Evolutionary conservation across 2,329 filamentous ascomycete genomes (phyloP).

Genomic region (Rasamsonia emersonii): DNA sequence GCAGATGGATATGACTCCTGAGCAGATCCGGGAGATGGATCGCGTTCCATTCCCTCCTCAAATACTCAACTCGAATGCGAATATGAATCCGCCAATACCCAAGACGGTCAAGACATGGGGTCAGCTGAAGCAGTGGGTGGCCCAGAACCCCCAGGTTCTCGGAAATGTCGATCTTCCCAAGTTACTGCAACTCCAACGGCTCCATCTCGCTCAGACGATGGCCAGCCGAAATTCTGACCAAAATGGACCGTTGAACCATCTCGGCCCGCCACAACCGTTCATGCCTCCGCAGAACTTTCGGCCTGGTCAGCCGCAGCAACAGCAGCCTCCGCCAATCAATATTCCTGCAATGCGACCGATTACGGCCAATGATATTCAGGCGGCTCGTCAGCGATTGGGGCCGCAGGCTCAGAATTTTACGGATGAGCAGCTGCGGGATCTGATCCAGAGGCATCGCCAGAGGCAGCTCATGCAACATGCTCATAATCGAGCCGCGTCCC

Average conservation of each 20-base stretch:
- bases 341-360: slow-evolving; percentile 26
- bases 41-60: slow-evolving; percentile 27
- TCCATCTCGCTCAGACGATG: slow-evolving; percentile 37
- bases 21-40: slow-evolving; percentile 38
- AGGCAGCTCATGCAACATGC: slow-evolving; percentile 25
- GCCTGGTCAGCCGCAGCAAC: slow-evolving; percentile 18
- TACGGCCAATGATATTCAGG: slow-evolving; percentile 26
- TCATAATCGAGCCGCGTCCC: slow-evolving; percentile 17
- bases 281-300: slow-evolving; percentile 20
- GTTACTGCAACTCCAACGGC: slow-evolving; percentile 31
- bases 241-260: slow-evolving; percentile 15
- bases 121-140: slow-evolving; percentile 47
- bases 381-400: slow-evolving; percentile 28
- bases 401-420: slow-evolving; percentile 23
- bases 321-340: slow-evolving; percentile 12
- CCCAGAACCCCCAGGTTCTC: slow-evolving; percentile 37
- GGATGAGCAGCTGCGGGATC: slow-evolving; percentile 36
- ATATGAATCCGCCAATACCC: slow-evolving; percentile 33
- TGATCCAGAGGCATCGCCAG: slow-evolving; percentile 28
- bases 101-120: slow-evolving; percentile 47
- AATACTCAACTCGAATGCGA: slow-evolving; percentile 25
- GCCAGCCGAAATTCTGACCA: slow-evolving; percentile 16
- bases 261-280: slow-evolving; percentile 20
- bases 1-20: slow-evolving; percentile 31
- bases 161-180: slow-evolving; percentile 33